A percentile compares a stretch with the other conserved stretches of the same genome.
Conservation (phyloP, 257 asterid species). For the Rehmannia glutinosa region DNA sequence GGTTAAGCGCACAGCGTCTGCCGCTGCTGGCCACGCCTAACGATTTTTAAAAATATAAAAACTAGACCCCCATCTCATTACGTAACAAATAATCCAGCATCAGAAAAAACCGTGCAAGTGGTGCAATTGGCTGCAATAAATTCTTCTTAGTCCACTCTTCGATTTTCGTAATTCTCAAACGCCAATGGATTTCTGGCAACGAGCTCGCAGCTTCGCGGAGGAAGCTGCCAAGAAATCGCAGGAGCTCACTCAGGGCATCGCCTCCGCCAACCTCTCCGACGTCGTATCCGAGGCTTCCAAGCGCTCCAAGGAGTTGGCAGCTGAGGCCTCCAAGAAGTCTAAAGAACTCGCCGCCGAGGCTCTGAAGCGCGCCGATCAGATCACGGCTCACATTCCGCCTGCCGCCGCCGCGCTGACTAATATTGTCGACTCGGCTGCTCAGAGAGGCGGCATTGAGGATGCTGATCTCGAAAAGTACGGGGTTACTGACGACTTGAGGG, state of each 20-base stretch:
- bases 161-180: constrained; percentile 11
- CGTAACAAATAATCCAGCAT: constrained; percentile 8
- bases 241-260: constrained; percentile 57
- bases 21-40: too few relatives aligned
- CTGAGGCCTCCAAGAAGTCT: constrained; percentile 73
- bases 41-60: too few relatives aligned
- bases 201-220: constrained; percentile 80
- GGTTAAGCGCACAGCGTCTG: too few relatives aligned
- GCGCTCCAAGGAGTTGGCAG: constrained; percentile 67
- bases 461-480: constrained; percentile 71
- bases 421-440: constrained; percentile 43
- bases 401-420: constrained; percentile 39
- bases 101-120: neutral
- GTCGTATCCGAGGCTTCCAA: constrained; percentile 76
- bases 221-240: constrained; percentile 85
- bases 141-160: constrained; percentile 7
- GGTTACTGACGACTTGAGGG: constrained; percentile 76
- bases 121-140: neutral
- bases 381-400: constrained; percentile 81
- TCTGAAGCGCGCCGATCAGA: constrained; percentile 81
- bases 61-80: neutral
- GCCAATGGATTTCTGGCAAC: constrained; percentile 82
- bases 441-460: constrained; percentile 25
- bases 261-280: constrained; percentile 62
- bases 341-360: constrained; percentile 57